Percentiles rank a stretch among this genome's conserved stretches.
Evolutionary conservation across 1,284 basidiomycete genomes (phyloP).

Genomic region (Thelephora terrestris): DNA sequence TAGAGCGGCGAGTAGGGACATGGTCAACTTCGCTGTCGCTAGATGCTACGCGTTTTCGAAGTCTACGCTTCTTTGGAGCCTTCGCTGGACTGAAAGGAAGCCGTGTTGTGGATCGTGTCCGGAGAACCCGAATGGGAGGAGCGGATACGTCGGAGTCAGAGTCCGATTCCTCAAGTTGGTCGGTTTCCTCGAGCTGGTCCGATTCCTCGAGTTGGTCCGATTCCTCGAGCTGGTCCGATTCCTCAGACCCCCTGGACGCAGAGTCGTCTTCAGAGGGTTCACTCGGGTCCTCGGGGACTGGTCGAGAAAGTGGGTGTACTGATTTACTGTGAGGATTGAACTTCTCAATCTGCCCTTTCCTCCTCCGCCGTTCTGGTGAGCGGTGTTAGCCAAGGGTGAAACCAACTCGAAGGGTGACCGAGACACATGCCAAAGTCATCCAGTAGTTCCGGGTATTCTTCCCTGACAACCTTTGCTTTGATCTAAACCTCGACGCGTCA

Average conservation of each 20-base stretch:
- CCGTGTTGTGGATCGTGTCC: background rate
- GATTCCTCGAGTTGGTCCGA: too few species aligned
- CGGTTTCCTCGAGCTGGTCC: too few species aligned
- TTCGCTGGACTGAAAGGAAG: slow-evolving; percentile 59
- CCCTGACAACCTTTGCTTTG: slow-evolving; percentile 19
- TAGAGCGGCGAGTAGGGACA: slow-evolving; percentile 14
- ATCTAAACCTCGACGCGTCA: slow-evolving; percentile 4
- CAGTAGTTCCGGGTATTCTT: slow-evolving; percentile 35
- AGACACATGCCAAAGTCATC: slow-evolving; percentile 43
- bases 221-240: too few species aligned
- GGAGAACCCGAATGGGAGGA: background rate
- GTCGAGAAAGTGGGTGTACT: slow-evolving; percentile 30
- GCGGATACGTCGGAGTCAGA: background rate
- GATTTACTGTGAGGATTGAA: slow-evolving; percentile 47
- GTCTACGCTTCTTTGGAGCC: slow-evolving; percentile 32
- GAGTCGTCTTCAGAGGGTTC: background rate
- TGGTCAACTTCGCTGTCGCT: slow-evolving; percentile 22
- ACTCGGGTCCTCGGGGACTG: background rate
- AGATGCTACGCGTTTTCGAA: slow-evolving; percentile 29
- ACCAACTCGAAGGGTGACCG: background rate
- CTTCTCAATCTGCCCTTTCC: slow-evolving; percentile 25
- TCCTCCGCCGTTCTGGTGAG: slow-evolving; percentile 32
- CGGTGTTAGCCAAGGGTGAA: slow-evolving; percentile 7
- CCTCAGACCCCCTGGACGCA: too few species aligned
- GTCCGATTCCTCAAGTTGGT: too few species aligned